Evolutionary conservation across 1,284 basidiomycete genomes (phyloP), one percentile per base, ranked within the genome.

Genomic region (Boletus albobrunnescens): DNA sequence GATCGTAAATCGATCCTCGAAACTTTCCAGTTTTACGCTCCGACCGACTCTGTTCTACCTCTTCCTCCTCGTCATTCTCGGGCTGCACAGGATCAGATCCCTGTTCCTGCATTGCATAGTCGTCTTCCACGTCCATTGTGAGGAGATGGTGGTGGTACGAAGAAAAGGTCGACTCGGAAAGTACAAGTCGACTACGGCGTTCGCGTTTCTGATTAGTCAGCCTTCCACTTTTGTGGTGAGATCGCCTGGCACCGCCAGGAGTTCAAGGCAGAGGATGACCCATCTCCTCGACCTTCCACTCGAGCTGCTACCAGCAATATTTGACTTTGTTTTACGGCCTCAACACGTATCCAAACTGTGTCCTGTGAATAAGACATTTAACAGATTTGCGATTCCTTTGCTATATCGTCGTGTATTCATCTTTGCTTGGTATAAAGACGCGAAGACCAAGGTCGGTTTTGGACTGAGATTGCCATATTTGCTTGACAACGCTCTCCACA

Each of bases 401-500:
- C 67, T 88, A 16, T 88, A 87, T 54, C 67, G 73, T 22, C 70
- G 71, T 12, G 69, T 79, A 13, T 72, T 70, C 40, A 78, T 87
- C 39, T 82, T 79, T 61, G 73, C 82, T 14, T 86, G 84, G 85
- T 76, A 86, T 45, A 80, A 71, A 51, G 72, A 79, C 28, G 73
- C 72, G 9, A 87, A 84, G 56, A 57, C 53, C 6, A 82, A 74
- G 71, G 85, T 82, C 24, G 40, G 49, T 52, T 40, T 23, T 20
- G 10, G 23, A 9, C 22, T 17, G 12, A 33, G 20, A 39, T 36
- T 36, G 27, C 14, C 2, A 12, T 17, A 23, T 16, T 26, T 9
- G 9, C 31, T 36, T 22, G 20, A 41, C 27, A 17, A 4, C 8
- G 41, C 16, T 23, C 37, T 35, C 24, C 20, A 39, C 12, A 27